Evolutionary conservation across 1,139 yeast genomes (phyloP).

Genomic region (Scheffersomyces lignicola): DNA sequence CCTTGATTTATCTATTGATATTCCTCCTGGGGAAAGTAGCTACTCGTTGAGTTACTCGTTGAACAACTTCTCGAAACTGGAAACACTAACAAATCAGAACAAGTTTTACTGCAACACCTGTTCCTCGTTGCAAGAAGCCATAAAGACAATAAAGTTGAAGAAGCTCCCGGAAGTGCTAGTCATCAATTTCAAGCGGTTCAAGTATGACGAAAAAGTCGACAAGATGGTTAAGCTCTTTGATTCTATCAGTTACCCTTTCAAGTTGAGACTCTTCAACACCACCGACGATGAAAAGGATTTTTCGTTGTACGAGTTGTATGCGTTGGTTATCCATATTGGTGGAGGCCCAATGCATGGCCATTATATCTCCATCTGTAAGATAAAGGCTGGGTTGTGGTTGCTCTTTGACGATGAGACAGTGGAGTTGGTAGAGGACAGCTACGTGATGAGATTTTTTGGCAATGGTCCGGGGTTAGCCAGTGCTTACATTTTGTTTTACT

Average conservation of each 20-base stretch:
- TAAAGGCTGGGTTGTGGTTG: conserved; percentile 81
- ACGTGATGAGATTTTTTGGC: conserved; percentile 86
- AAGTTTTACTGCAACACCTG: conserved; percentile 93
- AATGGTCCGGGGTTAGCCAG: conserved; percentile 87
- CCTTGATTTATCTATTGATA: conserved; percentile 81
- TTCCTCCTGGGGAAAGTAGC: conserved; percentile 70
- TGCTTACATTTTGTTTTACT: conserved; percentile 84
- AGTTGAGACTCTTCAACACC: conserved; percentile 72
- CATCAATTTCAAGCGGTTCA: conserved; percentile 85
- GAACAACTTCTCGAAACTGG: conserved; percentile 79
- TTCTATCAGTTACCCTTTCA: conserved; percentile 77
- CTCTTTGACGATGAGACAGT: conserved; percentile 95
- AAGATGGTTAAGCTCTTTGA: conserved; percentile 86
- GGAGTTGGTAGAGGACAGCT: conserved; percentile 80
- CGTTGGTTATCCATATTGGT: conserved; percentile 91
- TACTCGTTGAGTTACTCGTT: conserved; percentile 68
- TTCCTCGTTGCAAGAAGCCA: conserved; percentile 91
- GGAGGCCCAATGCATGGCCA: conserved; percentile 99
- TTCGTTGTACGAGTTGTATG: conserved; percentile 74
- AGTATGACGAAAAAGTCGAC: conserved; percentile 81
- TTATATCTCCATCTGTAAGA: conserved; percentile 83
- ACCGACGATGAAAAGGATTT: conserved; percentile 47
- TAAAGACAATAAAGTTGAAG: conserved; percentile 82
- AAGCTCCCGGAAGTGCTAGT: conserved; percentile 77
- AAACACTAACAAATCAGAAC: conserved; percentile 81